These are phyloP conservation scores for Candida maltosa DNA, from an alignment of 805 yeast genomes.

Conservation along the genomic window DNA sequence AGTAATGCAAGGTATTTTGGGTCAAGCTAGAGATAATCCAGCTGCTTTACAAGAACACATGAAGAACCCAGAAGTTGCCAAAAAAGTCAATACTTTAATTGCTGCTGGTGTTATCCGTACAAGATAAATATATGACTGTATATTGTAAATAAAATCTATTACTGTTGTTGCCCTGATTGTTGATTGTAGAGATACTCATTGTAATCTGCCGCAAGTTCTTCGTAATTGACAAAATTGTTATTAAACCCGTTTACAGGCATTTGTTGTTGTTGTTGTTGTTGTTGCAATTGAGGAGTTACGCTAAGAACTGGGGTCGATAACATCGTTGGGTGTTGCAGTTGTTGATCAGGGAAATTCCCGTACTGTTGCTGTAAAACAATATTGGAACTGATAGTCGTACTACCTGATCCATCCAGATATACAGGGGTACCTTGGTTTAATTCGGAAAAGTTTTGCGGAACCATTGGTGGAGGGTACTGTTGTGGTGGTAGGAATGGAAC, in stretches of 20 bases:
- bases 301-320: not conserved
- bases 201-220: too few species aligned
- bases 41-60: conserved; percentile 96
- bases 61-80: conserved; percentile 90
- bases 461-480: not conserved
- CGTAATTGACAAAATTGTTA: too few species aligned
- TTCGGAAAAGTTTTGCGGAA: too few species aligned
- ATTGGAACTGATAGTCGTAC: too few species aligned
- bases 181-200: not conserved
- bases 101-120: conserved; percentile 97
- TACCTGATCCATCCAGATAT: too few species aligned
- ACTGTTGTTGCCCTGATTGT: not conserved
- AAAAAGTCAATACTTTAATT: conserved; percentile 82
- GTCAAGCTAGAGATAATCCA: conserved; percentile 92
- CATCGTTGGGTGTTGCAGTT: too few species aligned
- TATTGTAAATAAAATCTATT: not conserved
- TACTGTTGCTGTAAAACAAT: too few species aligned
- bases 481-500: not conserved
- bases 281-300: not conserved
- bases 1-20: conserved; percentile 90
- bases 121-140: conserved; percentile 38
- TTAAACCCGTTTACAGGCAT: too few species aligned
- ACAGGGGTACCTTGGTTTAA: too few species aligned
- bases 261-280: conserved; percentile 1
- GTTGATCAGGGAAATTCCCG: too few species aligned